Base-by-base conservation (phyloP, 2,329 filamentous ascomycete species). In the Rachicladosporium sp. region DNA sequence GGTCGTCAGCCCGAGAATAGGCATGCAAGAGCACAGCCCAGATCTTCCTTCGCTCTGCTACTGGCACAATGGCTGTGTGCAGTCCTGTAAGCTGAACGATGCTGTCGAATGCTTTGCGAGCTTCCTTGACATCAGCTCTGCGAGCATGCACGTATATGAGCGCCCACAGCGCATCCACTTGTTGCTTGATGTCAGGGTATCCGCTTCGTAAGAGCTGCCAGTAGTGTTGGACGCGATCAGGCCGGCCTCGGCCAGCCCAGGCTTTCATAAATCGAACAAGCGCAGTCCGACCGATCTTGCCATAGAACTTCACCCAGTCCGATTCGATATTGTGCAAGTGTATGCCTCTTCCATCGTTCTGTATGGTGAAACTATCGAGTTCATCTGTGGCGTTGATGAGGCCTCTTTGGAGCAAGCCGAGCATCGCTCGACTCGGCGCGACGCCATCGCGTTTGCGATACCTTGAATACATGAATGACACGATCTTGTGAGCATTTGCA, bases 11-110 rank as follows among this genome's bases (percentile, higher is more conserved):
- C 48, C 76, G 76, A 11, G 71, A 69, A 58, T 87, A 74, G 2
- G 81, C 79, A 51, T 80, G 76, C 34, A 96, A 66, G 21, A 94
- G 60, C 13, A 79, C 77, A 53, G 93, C 93, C 80, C 82, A 93
- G 46, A 73, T 76, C 29, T 67, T 27, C 23, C 23, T 27, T 7
- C 23, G 23, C 23, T 27, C 23, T 27, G 23, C 23, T 6, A 8
- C 3, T 3, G 23, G 7, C 4, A 27, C 23, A 27, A 27, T 6
- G 7, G 5, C 23, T 27, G 23, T 27, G 23, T 27, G 23, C 23
- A 27, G 23, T 27, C 23, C 23, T 7, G 23, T 27, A n/a, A 43
- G n/a, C 32, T 64, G 48, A 15, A 57, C 54, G 41, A 91, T 74
- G n/a, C 70, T 66, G 35, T 74, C 54, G 44, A 95, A 81, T 29